phyloP scores from a whole-genome alignment of 2,329 filamentous ascomycete species.

The Aspergillus ochraceoroseus region DNA sequence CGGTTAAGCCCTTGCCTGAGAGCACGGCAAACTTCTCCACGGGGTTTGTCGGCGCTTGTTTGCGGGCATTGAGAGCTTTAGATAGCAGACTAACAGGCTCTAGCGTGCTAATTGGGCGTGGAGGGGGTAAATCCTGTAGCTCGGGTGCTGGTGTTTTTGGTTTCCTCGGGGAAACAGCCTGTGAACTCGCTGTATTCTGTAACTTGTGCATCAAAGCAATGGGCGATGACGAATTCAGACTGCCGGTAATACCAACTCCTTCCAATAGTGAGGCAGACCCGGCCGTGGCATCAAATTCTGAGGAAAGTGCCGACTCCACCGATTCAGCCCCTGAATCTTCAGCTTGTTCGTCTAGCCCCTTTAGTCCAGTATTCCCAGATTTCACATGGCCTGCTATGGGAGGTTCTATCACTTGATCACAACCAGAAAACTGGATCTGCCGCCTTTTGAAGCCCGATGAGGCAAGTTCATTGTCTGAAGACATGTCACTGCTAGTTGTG shows the following conservation, averaged over 20 bases:
- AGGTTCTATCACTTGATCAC: slow-evolving; percentile 36
- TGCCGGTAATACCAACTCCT: slow-evolving; percentile 44
- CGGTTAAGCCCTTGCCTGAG: slow-evolving; percentile 57
- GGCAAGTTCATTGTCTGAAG: slow-evolving; percentile 60
- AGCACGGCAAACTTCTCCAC: slow-evolving; percentile 57
- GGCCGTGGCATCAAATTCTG: slow-evolving; percentile 52
- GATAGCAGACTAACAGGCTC: slow-evolving; percentile 55
- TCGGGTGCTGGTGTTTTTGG: slow-evolving; percentile 44
- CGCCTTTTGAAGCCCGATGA: slow-evolving; percentile 51
- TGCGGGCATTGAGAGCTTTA: slow-evolving; percentile 54
- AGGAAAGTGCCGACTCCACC: slow-evolving; percentile 48
- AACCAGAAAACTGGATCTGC: slow-evolving; percentile 46
- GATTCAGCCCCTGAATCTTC: slow-evolving; percentile 48
- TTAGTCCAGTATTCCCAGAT: slow-evolving; percentile 28
- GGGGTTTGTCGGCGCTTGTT: slow-evolving; percentile 55
- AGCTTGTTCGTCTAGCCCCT: slow-evolving; percentile 37
- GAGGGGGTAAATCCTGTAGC: slow-evolving; percentile 56
- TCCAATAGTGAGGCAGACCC: slow-evolving; percentile 56
- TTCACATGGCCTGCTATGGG: slow-evolving; percentile 27
- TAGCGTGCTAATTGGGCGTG: slow-evolving; percentile 57
- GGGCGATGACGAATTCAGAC: slow-evolving; percentile 49
- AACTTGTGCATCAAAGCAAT: slow-evolving; percentile 42
- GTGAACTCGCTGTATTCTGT: slow-evolving; percentile 32
- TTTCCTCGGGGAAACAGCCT: slow-evolving; percentile 51
- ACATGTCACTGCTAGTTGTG: slow-evolving; percentile 62